Base-by-base conservation (phyloP, 768 basidiomycete genomes). In the Chalciporus chontae region DNA sequence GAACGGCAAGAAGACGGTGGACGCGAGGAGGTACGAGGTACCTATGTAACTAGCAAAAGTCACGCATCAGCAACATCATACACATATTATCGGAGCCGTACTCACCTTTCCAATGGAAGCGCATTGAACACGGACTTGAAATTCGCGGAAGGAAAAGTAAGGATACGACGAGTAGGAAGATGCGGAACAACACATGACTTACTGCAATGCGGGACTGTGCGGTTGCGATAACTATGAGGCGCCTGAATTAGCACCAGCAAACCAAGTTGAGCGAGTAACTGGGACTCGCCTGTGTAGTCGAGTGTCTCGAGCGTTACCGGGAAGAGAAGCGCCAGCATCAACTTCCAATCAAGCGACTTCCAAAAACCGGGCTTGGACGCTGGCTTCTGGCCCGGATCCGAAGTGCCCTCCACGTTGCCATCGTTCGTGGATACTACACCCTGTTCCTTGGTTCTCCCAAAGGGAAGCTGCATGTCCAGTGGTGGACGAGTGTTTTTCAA, bases 141-240 rank as follows among this genome's bases (percentile, higher is more conserved):
- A n/a, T n/a, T n/a, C n/a, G 34, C n/a, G n/a, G 8, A 8, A n/a
- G 15, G 14, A 4, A 36, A n/a, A 36, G 34, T 31, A 26, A 26
- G 27, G 31, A 10, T 31, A 31, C 31, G 31, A 13, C 10, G 10
- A 31, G 29, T 2, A 31, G 9, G 10, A 11, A 31, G 24, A 11
- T 38, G 21, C 9, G 1, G 11, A 23, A 50, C 8, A 26, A 17
- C 14, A 27, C 11, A 11, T 3, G 2, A 58, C 73, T 41, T 54
- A 78, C 76, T 9, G 77, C 78, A 50, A 79, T 79, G 31, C 71
- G 72, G 26, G 73, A 62, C 48, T 79, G 78, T 3, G 79, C 76
- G 13, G 77, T 79, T 4, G 78, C 77, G 26, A 79, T 75, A 2
- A 78, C 78, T 75, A 47, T 43, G 40, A 23, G 40, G 14, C 10